Evolutionary conservation across 108 stramenopile species (phyloP), one percentile per base, ranked within the genome.

Genomic region (Chaetoceros tenuissimus): DNA sequence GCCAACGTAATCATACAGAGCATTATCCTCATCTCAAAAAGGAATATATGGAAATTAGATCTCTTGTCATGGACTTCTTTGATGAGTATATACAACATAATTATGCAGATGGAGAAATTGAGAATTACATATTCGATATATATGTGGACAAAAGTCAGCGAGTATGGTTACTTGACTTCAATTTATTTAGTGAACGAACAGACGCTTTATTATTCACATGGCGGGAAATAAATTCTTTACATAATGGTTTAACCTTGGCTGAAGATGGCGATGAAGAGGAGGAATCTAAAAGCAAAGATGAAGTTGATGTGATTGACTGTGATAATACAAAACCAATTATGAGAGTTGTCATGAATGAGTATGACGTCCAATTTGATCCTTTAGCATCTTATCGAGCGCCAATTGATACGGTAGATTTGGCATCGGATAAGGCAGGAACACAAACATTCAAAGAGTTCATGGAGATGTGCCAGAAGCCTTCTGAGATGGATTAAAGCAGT

Each of bases 141-240:
- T 95, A 92, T 59, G 46, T 95, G 7, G 90, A 92, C 51, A 81
- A 75, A 50, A 79, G 83, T 18, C 75, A 87, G 52, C 71, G 81
- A 3, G 78, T 82, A 8, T 95, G 86, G 86, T 48, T 95, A 7
- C 31, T 95, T 16, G 94, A 95, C 74, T 92, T 95, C 65, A 93
- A 93, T 74, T 64, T 78, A 1, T 92, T 84, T 84, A 73, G 78
- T n/a, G 25, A 17, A 1, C 68, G 72, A 22, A 92, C 91, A 10
- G 89, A 90, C 66, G 43, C 82, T 1, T 68, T 90, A 17, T 55
- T 95, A 50, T 95, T 85, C 71, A 69, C 72, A 19, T 91, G 94
- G 91, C 44, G 63, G 3, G 90, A 95, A 54, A 59, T 92, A 34
- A 24, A 31, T n/a, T 52, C 57, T 3, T 55, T 89, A 66, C 73